phyloP scores from a whole-genome alignment of 2,329 filamentous ascomycete species.

The Trichoderma oligosporum region DNA sequence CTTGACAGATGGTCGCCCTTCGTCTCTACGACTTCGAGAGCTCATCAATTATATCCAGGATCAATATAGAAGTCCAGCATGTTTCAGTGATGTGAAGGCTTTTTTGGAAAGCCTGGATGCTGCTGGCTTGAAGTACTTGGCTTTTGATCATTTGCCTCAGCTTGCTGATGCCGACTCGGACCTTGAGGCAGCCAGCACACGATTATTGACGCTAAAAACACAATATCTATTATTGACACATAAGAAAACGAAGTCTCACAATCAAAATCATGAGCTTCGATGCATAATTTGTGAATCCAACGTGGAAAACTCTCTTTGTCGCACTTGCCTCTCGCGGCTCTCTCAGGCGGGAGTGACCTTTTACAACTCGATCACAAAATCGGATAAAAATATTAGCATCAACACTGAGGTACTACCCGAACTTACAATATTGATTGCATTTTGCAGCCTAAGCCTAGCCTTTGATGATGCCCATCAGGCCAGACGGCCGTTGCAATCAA shows the following conservation, averaged over 20 bases:
- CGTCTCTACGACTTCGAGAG: constrained; percentile 33
- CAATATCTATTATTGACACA: constrained; percentile 45
- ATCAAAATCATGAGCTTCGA: constrained; percentile 24
- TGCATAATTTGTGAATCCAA: constrained; percentile 27
- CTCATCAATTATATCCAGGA: constrained; percentile 37
- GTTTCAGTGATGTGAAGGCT: constrained; percentile 46
- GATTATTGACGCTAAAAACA: constrained; percentile 40
- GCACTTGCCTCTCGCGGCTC: constrained; percentile 27
- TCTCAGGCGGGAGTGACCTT: constrained; percentile 24
- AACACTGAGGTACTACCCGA: constrained; percentile 31
- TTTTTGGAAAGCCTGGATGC: constrained; percentile 43
- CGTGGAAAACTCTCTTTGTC: constrained; percentile 23
- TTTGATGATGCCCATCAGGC: constrained; percentile 20
- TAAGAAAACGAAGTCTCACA: constrained; percentile 24
- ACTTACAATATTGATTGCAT: constrained; percentile 34
- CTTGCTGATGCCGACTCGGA: constrained; percentile 30
- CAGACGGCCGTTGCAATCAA: background rate
- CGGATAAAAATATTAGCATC: constrained; percentile 1
- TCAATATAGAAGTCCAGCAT: constrained; percentile 37
- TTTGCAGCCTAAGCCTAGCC: constrained; percentile 34
- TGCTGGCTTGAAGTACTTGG: constrained; percentile 39
- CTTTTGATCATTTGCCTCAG: constrained; percentile 35
- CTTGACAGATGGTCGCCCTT: constrained; percentile 26
- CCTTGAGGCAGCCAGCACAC: constrained; percentile 28
- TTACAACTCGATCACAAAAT: constrained; percentile 18